These are phyloP conservation scores for Fistulinella prunicolor DNA, from an alignment of 768 basidiomycete species.

Conservation along the genomic window DNA sequence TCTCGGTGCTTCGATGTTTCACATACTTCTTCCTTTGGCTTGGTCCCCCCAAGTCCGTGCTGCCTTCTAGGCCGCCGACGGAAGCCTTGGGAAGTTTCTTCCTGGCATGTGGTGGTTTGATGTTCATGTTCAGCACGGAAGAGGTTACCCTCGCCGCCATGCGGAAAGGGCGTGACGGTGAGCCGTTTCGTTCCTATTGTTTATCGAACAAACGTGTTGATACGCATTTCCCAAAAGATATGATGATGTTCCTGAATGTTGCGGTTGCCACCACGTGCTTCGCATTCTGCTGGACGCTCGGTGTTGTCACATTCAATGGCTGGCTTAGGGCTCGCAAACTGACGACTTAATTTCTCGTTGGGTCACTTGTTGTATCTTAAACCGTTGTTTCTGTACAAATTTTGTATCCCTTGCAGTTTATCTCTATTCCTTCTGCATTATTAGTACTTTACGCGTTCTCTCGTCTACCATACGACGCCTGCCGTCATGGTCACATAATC, in stretches of 20 bases:
- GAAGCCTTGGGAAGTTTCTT: conserved; percentile 88
- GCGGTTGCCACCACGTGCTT: conserved; percentile 85
- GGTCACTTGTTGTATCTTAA: background rate
- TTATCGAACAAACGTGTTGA: conserved; percentile 3
- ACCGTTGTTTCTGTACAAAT: background rate
- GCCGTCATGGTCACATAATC: conserved; percentile 52
- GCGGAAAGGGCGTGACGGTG: conserved; percentile 84
- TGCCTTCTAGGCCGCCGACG: conserved; percentile 91
- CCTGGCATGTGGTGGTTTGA: conserved; percentile 82
- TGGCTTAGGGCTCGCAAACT: conserved; percentile 57
- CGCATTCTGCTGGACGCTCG: conserved; percentile 80
- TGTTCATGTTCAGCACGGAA: conserved; percentile 89
- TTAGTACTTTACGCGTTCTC: background rate
- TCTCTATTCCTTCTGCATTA: background rate
- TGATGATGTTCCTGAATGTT: conserved; percentile 87
- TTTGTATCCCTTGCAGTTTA: background rate
- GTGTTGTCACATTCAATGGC: conserved; percentile 77
- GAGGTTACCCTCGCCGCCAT: conserved; percentile 89
- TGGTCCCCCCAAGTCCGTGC: conserved; percentile 73
- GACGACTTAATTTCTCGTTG: conserved; percentile 7
- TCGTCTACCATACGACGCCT: conserved; percentile 6
- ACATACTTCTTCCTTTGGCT: conserved; percentile 97
- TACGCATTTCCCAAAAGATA: conserved; percentile 42
- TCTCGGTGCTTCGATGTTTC: conserved; percentile 74
- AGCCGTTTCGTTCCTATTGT: conserved; percentile 14